These are phyloP conservation scores for Byssochlamys sp. DNA, from an alignment of 2,329 filamentous ascomycete species.

Conservation along the genomic window DNA sequence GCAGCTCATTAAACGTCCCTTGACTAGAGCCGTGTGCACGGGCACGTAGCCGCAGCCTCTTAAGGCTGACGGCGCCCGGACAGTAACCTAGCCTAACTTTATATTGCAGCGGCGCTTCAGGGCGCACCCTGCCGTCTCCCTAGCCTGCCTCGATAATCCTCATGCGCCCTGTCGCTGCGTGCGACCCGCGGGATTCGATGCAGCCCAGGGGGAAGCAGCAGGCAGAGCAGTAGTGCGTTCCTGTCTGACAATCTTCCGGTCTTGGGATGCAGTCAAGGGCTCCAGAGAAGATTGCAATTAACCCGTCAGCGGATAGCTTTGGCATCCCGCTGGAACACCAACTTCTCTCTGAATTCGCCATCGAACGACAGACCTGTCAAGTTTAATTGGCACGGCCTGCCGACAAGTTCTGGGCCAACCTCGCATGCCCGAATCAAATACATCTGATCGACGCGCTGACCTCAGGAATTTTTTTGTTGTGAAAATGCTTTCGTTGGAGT, in stretches of 20 bases:
- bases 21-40: slow-evolving; percentile 8
- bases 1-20: background rate
- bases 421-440: background rate
- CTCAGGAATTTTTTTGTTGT: background rate
- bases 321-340: background rate
- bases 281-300: background rate
- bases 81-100: slow-evolving; percentile 2
- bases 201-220: background rate
- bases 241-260: background rate
- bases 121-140: background rate
- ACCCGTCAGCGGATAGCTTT: background rate
- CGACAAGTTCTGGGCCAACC: background rate
- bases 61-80: slow-evolving; percentile 23
- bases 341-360: background rate
- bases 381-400: background rate
- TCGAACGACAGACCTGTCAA: background rate
- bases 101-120: background rate
- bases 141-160: background rate
- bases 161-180: background rate
- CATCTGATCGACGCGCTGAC: background rate
- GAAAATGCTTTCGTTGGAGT: background rate
- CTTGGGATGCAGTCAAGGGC: background rate
- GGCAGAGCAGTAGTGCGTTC: background rate
- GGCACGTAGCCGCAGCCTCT: slow-evolving; percentile 19
- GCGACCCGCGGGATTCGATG: background rate